Evolutionary conservation across 2,329 filamentous ascomycete species (phyloP).

Genomic region (Bisporella sp.): DNA sequence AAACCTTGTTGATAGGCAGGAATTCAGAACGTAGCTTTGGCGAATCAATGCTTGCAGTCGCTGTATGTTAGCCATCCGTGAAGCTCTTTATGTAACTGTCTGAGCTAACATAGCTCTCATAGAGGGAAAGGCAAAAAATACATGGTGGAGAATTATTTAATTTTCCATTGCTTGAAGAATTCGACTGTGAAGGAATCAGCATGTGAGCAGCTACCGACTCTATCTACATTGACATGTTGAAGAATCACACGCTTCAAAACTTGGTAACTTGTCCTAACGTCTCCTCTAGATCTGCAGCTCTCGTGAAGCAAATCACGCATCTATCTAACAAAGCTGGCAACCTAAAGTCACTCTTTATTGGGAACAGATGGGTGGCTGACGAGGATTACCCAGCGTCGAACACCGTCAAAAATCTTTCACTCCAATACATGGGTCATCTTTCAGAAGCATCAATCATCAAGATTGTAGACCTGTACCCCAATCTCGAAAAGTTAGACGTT

Average conservation of each 20-base stretch:
- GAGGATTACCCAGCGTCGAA: conserved; percentile 17
- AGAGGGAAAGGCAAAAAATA: background rate
- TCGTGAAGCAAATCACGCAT: conserved; percentile 10
- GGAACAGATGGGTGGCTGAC: conserved; percentile 9
- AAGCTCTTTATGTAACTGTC: background rate
- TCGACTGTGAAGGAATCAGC: conserved; percentile 16
- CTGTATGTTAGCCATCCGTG: background rate
- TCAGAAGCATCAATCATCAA: conserved; percentile 14
- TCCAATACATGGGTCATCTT: conserved; percentile 7
- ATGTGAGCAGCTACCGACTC: background rate
- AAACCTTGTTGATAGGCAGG: background rate
- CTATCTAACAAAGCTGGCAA: conserved; percentile 14
- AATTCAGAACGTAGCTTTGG: background rate
- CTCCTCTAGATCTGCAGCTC: background rate
- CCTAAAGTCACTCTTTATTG: conserved; percentile 19
- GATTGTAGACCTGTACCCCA: conserved; percentile 18
- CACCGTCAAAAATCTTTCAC: conserved; percentile 18
- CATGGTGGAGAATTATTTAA: conserved; percentile 1
- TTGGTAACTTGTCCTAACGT: background rate
- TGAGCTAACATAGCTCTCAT: background rate
- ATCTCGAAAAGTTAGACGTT: conserved; percentile 21
- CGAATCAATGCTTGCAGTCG: background rate
- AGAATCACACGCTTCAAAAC: no score
- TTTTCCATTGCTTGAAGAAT: conserved; percentile 22
- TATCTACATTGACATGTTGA: no score